phyloP scores from a whole-genome alignment of 495 filamentous ascomycete genomes.

The Neurospora sublineolata region DNA sequence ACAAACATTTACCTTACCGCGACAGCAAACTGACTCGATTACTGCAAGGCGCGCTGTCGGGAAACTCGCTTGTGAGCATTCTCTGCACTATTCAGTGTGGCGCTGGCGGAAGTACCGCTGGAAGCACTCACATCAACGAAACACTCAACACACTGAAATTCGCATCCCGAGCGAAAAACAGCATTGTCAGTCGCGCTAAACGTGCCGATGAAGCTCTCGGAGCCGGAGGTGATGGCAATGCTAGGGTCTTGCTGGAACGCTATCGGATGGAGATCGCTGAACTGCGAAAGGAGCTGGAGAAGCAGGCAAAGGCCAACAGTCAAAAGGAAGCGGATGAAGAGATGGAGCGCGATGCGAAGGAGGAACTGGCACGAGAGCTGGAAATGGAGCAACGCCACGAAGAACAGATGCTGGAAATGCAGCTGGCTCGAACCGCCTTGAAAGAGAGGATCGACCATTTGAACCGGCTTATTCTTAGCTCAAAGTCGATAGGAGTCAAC shows the following conservation, averaged over 20 bases:
- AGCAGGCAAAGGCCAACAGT: slow-evolving; percentile 46
- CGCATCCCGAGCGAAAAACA: slow-evolving; percentile 92
- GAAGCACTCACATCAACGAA: slow-evolving; percentile 64
- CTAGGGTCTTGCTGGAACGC: slow-evolving; percentile 77
- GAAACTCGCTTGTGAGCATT: slow-evolving; percentile 90
- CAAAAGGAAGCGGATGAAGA: slow-evolving; percentile 59
- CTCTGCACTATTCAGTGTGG: slow-evolving; percentile 88
- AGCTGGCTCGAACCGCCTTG: slow-evolving; percentile 84
- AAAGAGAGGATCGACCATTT: slow-evolving; percentile 97
- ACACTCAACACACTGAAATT: slow-evolving; percentile 96
- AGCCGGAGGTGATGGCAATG: slow-evolving; percentile 64
- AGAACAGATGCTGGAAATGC: slow-evolving; percentile 97
- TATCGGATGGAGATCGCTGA: slow-evolving; percentile 91
- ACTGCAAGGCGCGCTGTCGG: slow-evolving; percentile 84
- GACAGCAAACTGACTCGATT: slow-evolving; percentile 94
- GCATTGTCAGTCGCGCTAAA: slow-evolving; percentile 94
- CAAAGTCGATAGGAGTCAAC: slow-evolving; percentile 92
- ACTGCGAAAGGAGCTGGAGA: slow-evolving; percentile 69
- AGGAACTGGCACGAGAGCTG: slow-evolving; percentile 64
- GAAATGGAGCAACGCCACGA: slow-evolving; percentile 79
- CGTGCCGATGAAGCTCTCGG: slow-evolving; percentile 81
- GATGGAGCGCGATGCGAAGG: slow-evolving; percentile 43
- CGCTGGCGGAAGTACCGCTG: slow-evolving; percentile 48
- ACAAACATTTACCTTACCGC: slow-evolving; percentile 85
- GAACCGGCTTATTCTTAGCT: slow-evolving; percentile 87